Evolutionary conservation across 2,329 filamentous ascomycete species (phyloP), one percentile per base, ranked within the genome.

Genomic region (Intubia oerlemansii): DNA sequence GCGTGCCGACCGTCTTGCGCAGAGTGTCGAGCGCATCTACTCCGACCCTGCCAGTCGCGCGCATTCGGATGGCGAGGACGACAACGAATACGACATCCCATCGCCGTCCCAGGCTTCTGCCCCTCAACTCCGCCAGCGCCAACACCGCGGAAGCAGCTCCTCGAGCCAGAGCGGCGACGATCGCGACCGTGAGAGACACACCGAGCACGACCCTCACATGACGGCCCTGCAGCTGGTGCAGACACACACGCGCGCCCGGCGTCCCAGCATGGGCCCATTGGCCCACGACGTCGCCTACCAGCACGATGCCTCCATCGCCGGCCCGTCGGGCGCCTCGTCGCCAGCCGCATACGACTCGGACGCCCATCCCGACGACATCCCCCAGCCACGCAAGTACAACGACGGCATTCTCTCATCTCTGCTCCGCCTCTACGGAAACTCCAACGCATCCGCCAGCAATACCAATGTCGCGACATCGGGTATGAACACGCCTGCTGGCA

Each of bases 401-500:
- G 73, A 71, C 17, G 77, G 80, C 17, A 66, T 85, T 26, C 53
- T 90, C 1, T 70, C 72, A 3, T 73, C 70, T 0, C 53, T 90
- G 0, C 53, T 88, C 28, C 78, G 72, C 45, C 56, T 82, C 8
- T 73, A 79, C 41, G 60, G 67, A 33, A 54, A 34, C 54, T 57
- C 25, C 44, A 40, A 38, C 39, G 41, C 25, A 14, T 20, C 30
- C 16, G 33, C 39, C 18, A 30, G 38, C 34, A 44, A 37, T n/a
- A 21, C 19, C 32, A 49, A 38, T 37, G 39, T 39, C 21, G 49
- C 42, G 10, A 48, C 42, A 30, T 55, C 52, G 36, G 53, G 49
- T 10, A 38, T 43, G 20, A 57, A 44, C 36, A 61, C 56, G 2
- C 56, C 56, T 10, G 44, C 41, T 5, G 45, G 52, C 37, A 57